Base-by-base conservation (phyloP, 2,329 filamentous ascomycete genomes). In the Leptographium procerum region DNA sequence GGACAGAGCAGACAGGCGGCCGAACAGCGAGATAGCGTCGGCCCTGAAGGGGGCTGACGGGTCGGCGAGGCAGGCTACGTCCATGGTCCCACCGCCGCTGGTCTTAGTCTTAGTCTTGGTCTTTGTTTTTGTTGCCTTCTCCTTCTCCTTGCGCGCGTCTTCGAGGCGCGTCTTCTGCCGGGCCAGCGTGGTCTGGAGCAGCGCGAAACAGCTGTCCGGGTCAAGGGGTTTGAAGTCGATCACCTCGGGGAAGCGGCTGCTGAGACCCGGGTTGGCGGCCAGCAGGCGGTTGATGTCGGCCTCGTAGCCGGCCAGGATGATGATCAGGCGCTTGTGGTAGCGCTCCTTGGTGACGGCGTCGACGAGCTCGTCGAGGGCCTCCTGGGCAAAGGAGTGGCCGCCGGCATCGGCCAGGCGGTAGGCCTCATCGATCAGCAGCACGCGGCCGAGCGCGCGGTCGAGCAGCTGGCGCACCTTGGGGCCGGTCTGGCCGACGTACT, bases 381-480 rank as follows among this genome's bases (percentile, higher is more conserved):
- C 79, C 51, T 79, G 77, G 0, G 80, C 83, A 63, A 82, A 89
- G 0, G 50, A n/a, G 8, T 66, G 64, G 0, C 81, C 81, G 1
- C 80, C 77, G 0, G 71, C 75, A 1, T 80, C 77, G 0, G 71
- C 75, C 1, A 89, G 76, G 0, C 85, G 77, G 62, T 89, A 89
- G 0, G 86, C 86, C 66, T 89, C 86, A 58, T 90, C 87, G 9
- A 91, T 79, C 61, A 90, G 85, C 0, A 91, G 73, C 0, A 90
- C 82, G 26, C 79, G 81, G 0, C 87, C 86, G 0, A 89, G 73
- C 0, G 80, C 81, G 43, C 75, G 79, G 57, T 88, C 83, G 0
- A 90, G 69, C 0, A 80, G 69, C 33, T 79, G 73, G 10, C 77
- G 75, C 0, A 86, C 83, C 61, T 88, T 88, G 0, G 85, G 85